These are phyloP conservation scores for Lactarius tabidus DNA, from an alignment of 768 basidiomycete species.

Conservation along the genomic window DNA sequence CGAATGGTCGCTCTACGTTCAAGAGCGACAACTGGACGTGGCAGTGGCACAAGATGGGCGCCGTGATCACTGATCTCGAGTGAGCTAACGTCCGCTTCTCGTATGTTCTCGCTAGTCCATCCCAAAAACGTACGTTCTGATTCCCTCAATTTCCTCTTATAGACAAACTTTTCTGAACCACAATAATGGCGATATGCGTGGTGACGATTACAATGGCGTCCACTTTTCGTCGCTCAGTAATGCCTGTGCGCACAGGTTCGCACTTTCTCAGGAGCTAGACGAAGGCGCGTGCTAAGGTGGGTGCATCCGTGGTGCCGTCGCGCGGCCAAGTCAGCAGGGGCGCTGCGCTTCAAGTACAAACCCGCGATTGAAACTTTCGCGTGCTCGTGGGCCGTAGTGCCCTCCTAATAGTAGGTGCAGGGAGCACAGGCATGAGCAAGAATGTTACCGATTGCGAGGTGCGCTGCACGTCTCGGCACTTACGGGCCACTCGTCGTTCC, in stretches of 20 bases:
- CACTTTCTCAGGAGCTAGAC: slow-evolving; percentile 54
- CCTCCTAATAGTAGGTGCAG: slow-evolving; percentile 22
- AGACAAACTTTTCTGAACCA: slow-evolving; percentile 93
- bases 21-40: slow-evolving; percentile 66
- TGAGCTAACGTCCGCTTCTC: slow-evolving; percentile 75
- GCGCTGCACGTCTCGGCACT: slow-evolving; percentile 38
- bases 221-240: slow-evolving; percentile 94
- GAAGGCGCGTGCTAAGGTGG: slow-evolving; percentile 82
- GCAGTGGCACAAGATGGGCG: slow-evolving; percentile 93
- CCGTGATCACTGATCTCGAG: slow-evolving; percentile 80
- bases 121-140: not conserved
- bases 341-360: slow-evolving; percentile 69
- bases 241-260: slow-evolving; percentile 49
- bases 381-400: slow-evolving; percentile 58
- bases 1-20: slow-evolving; percentile 66
- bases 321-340: slow-evolving; percentile 83
- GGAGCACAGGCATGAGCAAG: not conserved
- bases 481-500: slow-evolving; percentile 37
- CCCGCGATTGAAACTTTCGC: slow-evolving; percentile 64
- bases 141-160: not conserved
- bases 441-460: not conserved
- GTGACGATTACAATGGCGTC: slow-evolving; percentile 94
- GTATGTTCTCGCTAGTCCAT: slow-evolving; percentile 44
- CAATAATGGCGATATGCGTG: slow-evolving; percentile 79
- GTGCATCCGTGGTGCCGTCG: slow-evolving; percentile 72